Conservation (phyloP, 805 yeast genomes). For the Barnettozyma siamensis region DNA sequence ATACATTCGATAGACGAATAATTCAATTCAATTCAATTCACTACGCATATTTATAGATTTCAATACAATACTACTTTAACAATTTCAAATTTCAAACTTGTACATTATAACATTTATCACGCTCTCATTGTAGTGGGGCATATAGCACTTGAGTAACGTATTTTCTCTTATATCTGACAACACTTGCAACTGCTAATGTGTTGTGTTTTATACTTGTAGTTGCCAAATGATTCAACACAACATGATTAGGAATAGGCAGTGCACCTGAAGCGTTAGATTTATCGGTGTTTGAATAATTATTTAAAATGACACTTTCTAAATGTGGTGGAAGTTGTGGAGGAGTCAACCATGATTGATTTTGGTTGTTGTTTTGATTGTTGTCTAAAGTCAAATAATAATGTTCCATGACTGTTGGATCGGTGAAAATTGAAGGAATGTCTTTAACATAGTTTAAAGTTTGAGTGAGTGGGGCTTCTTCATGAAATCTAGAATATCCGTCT, state of each 20-base stretch:
- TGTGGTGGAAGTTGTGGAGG: slow-evolving; percentile 98
- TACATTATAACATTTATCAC: too few species aligned
- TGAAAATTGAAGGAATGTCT: slow-evolving; percentile 76
- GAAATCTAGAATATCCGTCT: slow-evolving; percentile 70
- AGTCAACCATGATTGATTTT: slow-evolving; percentile 59
- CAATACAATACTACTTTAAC: too few species aligned
- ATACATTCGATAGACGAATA: too few species aligned
- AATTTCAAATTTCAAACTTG: too few species aligned
- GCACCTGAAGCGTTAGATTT: slow-evolving; percentile 83
- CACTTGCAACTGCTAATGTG: slow-evolving; percentile 88
- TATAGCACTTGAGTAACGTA: slow-evolving; percentile 89
- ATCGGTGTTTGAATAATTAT: slow-evolving; percentile 56
- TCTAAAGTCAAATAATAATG: slow-evolving; percentile 76
- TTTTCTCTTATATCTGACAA: slow-evolving; percentile 80
- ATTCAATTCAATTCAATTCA: too few species aligned
- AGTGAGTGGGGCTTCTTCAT: slow-evolving; percentile 44
- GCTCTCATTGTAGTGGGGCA: slow-evolving; percentile 72
- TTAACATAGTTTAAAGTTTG: slow-evolving; percentile 42
- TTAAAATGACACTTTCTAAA: slow-evolving; percentile 86
- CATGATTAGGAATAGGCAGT: slow-evolving; percentile 90
- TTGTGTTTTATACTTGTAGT: slow-evolving; percentile 92
- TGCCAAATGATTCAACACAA: slow-evolving; percentile 89
- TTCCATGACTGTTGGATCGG: slow-evolving; percentile 84
- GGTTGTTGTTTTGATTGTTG: slow-evolving; percentile 54
- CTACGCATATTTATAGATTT: too few species aligned